phyloP scores from a whole-genome alignment of 805 yeast genomes.

The Metschnikowia hibisci region DNA sequence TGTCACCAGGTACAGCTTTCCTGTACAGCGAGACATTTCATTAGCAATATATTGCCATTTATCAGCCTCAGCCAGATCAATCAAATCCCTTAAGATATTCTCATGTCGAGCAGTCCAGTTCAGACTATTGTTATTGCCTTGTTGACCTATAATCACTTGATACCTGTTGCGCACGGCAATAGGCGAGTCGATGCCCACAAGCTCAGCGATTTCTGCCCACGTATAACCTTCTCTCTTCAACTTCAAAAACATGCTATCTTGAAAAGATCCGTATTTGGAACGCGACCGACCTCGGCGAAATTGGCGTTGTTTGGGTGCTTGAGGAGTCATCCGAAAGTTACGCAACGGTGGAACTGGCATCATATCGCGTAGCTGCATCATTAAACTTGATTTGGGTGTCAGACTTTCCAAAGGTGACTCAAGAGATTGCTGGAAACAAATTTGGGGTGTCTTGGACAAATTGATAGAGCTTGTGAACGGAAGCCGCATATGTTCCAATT shows the following conservation, averaged over 20 bases:
- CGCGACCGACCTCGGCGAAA: slow-evolving; percentile 51
- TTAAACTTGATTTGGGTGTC: slow-evolving; percentile 10
- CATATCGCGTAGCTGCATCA: slow-evolving; percentile 26
- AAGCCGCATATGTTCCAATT: not conserved
- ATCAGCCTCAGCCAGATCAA: slow-evolving; percentile 37
- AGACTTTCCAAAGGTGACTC: no score
- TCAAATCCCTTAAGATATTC: slow-evolving; percentile 47
- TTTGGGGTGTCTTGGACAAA: slow-evolving; percentile 1
- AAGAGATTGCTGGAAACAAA: no score
- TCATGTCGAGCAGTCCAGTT: slow-evolving; percentile 49
- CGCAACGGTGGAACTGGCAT: slow-evolving; percentile 50
- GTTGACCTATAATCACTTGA: slow-evolving; percentile 79
- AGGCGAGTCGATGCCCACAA: slow-evolving; percentile 59
- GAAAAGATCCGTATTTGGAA: slow-evolving; percentile 67
- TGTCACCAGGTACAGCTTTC: slow-evolving; percentile 46
- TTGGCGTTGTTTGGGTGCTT: slow-evolving; percentile 38
- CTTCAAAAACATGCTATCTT: slow-evolving; percentile 60
- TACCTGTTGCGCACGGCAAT: slow-evolving; percentile 75
- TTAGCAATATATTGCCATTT: slow-evolving; percentile 45
- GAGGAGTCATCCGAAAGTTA: slow-evolving; percentile 38
- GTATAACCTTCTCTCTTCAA: slow-evolving; percentile 60
- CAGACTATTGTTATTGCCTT: slow-evolving; percentile 64
- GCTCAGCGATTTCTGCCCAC: slow-evolving; percentile 73
- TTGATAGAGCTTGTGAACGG: not conserved
- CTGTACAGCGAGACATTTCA: slow-evolving; percentile 55